Evolutionary conservation across 2,329 filamentous ascomycete genomes (phyloP).

Genomic region (Trichoderma lentiforme): DNA sequence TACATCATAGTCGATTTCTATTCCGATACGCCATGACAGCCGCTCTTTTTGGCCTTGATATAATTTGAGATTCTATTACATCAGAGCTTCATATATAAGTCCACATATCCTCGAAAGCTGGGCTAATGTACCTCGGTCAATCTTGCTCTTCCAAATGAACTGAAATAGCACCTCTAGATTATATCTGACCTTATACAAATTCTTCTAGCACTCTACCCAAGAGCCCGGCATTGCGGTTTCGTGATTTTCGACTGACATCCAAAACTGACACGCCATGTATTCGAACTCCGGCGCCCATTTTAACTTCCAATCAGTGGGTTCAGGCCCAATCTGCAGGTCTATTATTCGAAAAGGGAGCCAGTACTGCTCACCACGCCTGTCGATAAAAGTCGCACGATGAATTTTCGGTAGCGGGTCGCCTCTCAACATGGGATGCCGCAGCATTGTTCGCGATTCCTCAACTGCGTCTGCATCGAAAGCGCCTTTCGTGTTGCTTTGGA

Average conservation of each 20-base stretch:
- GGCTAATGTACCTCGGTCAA: no score
- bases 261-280: conserved; percentile 28
- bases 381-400: not conserved
- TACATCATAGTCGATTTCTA: no score
- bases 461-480: conserved; percentile 24
- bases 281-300: conserved; percentile 28
- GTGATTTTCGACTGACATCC: conserved; percentile 23
- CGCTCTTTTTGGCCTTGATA: no score
- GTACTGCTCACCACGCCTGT: not conserved
- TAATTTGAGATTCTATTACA: no score
- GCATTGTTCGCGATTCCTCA: not conserved
- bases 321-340: conserved; percentile 20
- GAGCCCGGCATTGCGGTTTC: conserved; percentile 25
- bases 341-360: conserved; percentile 27
- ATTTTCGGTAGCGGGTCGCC: not conserved
- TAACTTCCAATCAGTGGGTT: conserved; percentile 23
- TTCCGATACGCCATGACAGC: no score
- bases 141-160: no score
- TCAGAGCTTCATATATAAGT: no score
- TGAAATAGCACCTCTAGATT: no score
- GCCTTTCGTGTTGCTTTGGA: not conserved
- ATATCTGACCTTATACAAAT: no score
- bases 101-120: no score
- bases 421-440: conserved; percentile 14
- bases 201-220: conserved; percentile 24